A percentile compares a stretch with the other conserved stretches of the same genome.
Conservation (phyloP, 179 eudicot genomes). For the Sideroxylon spinosum region DNA sequence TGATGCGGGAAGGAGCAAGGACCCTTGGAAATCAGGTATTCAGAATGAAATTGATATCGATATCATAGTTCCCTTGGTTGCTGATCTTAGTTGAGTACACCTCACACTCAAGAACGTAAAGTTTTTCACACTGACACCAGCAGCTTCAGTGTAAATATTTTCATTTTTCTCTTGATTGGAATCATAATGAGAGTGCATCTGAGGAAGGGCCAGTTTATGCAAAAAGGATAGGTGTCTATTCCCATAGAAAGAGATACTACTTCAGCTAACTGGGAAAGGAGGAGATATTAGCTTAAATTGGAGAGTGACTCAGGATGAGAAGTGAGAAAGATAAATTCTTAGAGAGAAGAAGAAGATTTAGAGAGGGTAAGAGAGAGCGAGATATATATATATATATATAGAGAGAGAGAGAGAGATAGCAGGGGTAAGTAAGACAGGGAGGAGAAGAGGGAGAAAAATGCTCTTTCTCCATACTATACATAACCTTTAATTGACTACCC, state of each 20-base stretch:
- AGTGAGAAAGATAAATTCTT: no score
- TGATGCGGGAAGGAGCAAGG: background rate
- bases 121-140: no score
- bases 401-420: no score
- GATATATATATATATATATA: no score
- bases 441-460: no score
- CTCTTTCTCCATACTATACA: no score
- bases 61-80: background rate
- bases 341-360: no score
- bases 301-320: background rate
- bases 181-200: background rate
- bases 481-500: no score
- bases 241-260: background rate
- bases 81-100: no score
- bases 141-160: background rate
- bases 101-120: no score
- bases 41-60: background rate
- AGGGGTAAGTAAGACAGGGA: no score
- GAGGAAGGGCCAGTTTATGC: background rate
- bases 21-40: background rate
- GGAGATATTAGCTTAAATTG: background rate
- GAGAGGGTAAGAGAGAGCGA: no score
- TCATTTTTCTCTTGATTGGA: background rate
- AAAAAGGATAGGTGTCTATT: background rate
- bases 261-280: background rate